A percentile compares a stretch with the other conserved stretches of the same genome.
Evolutionary conservation across 805 yeast genomes (phyloP).

Genomic region (Yarrowia sp.): DNA sequence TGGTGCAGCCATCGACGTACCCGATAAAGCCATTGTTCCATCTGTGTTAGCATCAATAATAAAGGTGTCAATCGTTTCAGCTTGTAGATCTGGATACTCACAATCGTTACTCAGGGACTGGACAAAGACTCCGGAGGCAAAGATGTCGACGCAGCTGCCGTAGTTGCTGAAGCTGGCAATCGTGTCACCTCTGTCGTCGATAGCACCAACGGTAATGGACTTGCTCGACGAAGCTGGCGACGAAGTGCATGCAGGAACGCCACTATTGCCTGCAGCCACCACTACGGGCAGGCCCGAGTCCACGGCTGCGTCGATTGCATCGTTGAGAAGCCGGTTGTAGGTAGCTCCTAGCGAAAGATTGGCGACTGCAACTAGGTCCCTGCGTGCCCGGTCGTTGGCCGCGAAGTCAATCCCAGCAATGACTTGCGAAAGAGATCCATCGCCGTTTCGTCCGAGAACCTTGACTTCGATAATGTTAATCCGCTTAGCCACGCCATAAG

Average conservation of each 20-base stretch:
- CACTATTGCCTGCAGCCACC: slow-evolving; percentile 68
- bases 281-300: slow-evolving; percentile 47
- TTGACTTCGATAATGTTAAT: slow-evolving; percentile 73
- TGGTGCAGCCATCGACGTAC: slow-evolving; percentile 39
- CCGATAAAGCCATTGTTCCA: slow-evolving; percentile 40
- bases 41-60: slow-evolving; percentile 27
- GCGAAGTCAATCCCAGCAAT: slow-evolving; percentile 52
- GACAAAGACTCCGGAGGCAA: slow-evolving; percentile 74
- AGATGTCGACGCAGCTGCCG: slow-evolving; percentile 89
- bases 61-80: neutral
- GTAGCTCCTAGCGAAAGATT: slow-evolving; percentile 47
- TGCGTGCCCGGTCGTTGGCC: slow-evolving; percentile 45
- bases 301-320: slow-evolving; percentile 46
- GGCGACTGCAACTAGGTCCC: slow-evolving; percentile 42
- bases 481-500: slow-evolving; percentile 83
- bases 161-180: slow-evolving; percentile 86
- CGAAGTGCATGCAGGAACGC: slow-evolving; percentile 75
- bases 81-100: neutral
- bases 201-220: slow-evolving; percentile 87
- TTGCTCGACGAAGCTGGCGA: slow-evolving; percentile 82
- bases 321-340: slow-evolving; percentile 44
- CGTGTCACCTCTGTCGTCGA: slow-evolving; percentile 75
- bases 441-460: slow-evolving; percentile 70
- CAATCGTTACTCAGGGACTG: slow-evolving; percentile 32
- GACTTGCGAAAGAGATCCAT: slow-evolving; percentile 59